Percentiles rank a stretch among this genome's conserved stretches.
These are phyloP conservation scores for Jackrogersella multiformis DNA, from an alignment of 495 filamentous ascomycete species.

Conservation along the genomic window DNA sequence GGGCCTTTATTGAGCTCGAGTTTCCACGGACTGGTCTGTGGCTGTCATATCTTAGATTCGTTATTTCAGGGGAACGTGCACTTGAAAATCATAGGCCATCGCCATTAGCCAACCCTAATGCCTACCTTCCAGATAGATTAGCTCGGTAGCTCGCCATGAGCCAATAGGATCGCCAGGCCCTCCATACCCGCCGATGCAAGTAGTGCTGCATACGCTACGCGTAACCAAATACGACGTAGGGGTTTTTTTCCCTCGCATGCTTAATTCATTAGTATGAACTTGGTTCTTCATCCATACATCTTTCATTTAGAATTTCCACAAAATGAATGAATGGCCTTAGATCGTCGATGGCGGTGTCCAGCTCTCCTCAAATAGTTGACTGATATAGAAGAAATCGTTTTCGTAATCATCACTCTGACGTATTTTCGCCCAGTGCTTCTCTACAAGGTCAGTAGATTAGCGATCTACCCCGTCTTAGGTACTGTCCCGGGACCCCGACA, in stretches of 20 bases:
- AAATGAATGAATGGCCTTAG: conserved; percentile 24
- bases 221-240: conserved; percentile 16
- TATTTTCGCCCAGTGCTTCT: conserved; percentile 51
- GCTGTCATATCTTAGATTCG: background rate
- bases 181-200: too few species aligned
- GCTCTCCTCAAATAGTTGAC: conserved; percentile 61
- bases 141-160: too few species aligned
- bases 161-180: too few species aligned
- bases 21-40: background rate
- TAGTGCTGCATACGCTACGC: background rate
- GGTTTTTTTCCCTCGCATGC: background rate
- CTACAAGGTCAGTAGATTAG: conserved; percentile 44
- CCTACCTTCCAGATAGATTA: too few species aligned
- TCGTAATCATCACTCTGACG: conserved; percentile 52
- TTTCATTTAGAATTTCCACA: conserved; percentile 3
- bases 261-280: conserved; percentile 8
- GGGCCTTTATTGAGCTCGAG: background rate
- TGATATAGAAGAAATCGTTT: conserved; percentile 61
- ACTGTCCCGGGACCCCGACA: background rate
- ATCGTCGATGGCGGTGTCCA: conserved; percentile 58
- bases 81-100: background rate
- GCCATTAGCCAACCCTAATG: background rate
- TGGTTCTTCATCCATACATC: background rate
- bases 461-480: background rate
- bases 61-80: too few species aligned